Conservation (phyloP, 2,329 filamentous ascomycete genomes). For the Cercospora zeina region DNA sequence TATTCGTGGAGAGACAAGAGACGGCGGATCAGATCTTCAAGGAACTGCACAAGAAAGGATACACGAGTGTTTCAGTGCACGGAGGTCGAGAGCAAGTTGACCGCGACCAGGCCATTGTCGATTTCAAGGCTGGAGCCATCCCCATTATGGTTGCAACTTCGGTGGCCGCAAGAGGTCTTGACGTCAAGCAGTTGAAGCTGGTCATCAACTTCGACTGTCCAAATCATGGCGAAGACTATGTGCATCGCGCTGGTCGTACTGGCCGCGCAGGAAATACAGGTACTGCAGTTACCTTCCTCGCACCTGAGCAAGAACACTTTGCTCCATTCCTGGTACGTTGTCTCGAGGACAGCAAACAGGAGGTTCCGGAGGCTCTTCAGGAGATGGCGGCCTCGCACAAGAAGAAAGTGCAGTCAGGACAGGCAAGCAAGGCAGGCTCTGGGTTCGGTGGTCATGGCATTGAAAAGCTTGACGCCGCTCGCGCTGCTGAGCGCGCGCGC, state of each 20-base stretch:
- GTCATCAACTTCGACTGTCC: conserved; percentile 95
- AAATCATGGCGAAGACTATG: conserved; percentile 94
- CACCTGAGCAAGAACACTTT: conserved; percentile 86
- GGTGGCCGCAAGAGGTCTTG: conserved; percentile 88
- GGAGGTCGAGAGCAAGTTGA: conserved; percentile 93
- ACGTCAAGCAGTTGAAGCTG: conserved; percentile 93
- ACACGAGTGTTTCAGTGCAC: conserved; percentile 90
- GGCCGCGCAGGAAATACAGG: conserved; percentile 93
- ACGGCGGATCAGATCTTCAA: conserved; percentile 54
- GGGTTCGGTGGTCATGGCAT: conserved; percentile 95
- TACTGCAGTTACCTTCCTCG: conserved; percentile 91
- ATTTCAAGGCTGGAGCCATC: conserved; percentile 89
- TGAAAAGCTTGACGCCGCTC: conserved; percentile 85
- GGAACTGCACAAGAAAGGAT: conserved; percentile 78
- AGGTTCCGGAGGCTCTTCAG: conserved; percentile 69
- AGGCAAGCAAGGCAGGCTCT: conserved; percentile 77
- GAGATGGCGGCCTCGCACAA: conserved; percentile 67
- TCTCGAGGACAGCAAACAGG: conserved; percentile 84
- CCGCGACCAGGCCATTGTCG: conserved; percentile 84
- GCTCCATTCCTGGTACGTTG: conserved; percentile 87
- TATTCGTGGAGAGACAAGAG: conserved; percentile 51
- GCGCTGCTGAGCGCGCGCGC: conserved; percentile 79
- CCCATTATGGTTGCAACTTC: conserved; percentile 93
- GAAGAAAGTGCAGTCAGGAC: conserved; percentile 88
- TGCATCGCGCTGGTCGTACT: conserved; percentile 89